Conservation (phyloP, 1,139 yeast genomes). For the Insectozyma bohioensis region DNA sequence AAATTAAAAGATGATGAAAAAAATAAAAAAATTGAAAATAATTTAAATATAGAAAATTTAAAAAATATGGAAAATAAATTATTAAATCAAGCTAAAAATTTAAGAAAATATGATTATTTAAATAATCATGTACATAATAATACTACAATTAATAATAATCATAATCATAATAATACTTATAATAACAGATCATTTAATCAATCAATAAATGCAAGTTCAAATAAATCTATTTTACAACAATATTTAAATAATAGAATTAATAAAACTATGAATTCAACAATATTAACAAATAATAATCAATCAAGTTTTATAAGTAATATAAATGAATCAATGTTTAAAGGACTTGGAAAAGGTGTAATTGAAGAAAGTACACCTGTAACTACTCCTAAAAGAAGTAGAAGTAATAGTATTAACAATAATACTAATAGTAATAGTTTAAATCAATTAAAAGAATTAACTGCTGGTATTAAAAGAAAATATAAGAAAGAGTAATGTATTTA, state of each 20-base stretch:
- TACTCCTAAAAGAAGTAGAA: conserved; percentile 25
- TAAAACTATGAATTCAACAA: conserved; percentile 3
- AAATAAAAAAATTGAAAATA: not conserved
- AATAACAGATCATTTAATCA: too few relatives aligned
- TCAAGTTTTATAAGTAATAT: conserved; percentile 20
- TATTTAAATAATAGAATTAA: conserved; percentile 4
- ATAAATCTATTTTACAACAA: conserved; percentile 11
- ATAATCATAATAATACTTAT: too few relatives aligned
- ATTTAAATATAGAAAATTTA: conserved; percentile 11
- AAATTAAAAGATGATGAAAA: not conserved
- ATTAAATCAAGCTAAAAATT: conserved; percentile 30
- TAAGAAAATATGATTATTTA: conserved; percentile 35
- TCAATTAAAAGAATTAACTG: conserved; percentile 38
- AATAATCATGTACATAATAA: conserved; percentile 25
- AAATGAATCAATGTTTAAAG: conserved; percentile 29
- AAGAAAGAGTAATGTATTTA: too few relatives aligned
- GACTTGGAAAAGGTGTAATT: conserved; percentile 40
- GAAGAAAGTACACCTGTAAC: conserved; percentile 42
- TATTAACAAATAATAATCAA: conserved; percentile 15
- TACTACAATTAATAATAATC: conserved; percentile 3
- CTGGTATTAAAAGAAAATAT: conserved; percentile 34
- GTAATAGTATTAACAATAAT: too few relatives aligned
- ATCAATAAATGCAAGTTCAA: conserved; percentile 11
- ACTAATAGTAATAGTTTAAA: conserved; percentile 27
- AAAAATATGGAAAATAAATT: conserved; percentile 23